Conservation (phyloP, 2,329 filamentous ascomycete genomes). For the Fusarium ramigenum region DNA sequence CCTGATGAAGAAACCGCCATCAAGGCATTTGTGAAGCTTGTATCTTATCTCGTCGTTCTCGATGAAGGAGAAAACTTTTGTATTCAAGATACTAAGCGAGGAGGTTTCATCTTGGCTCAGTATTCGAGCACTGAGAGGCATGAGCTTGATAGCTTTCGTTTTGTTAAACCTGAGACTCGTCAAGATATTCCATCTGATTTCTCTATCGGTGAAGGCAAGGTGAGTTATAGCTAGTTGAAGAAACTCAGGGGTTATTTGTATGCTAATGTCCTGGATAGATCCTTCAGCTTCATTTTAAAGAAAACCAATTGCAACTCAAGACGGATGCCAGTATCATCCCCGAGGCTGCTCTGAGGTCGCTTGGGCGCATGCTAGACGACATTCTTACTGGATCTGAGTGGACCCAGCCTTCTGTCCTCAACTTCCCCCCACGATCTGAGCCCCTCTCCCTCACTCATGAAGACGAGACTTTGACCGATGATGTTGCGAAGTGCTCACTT, state of each 20-base stretch:
- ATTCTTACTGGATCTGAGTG: not conserved
- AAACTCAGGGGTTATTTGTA: too few species aligned
- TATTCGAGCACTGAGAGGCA: not conserved
- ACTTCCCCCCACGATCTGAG: slow-evolving; percentile 1
- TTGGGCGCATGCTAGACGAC: slow-evolving; percentile 2
- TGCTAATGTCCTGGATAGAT: not conserved
- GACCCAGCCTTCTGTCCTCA: slow-evolving; percentile 10
- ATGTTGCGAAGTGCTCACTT: not conserved
- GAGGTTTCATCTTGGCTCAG: not conserved
- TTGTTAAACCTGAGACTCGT: not conserved
- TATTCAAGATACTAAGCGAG: not conserved
- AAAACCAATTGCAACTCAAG: not conserved
- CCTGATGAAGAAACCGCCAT: not conserved
- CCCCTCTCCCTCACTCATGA: not conserved
- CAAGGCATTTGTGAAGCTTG: slow-evolving; percentile 1
- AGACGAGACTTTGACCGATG: rapidly evolving
- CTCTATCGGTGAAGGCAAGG: slow-evolving; percentile 15
- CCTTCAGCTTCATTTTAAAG: not conserved
- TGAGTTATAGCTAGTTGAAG: not conserved
- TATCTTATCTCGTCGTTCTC: not conserved
- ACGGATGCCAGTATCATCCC: not conserved
- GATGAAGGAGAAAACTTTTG: slow-evolving; percentile 6
- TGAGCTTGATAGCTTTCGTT: not conserved
- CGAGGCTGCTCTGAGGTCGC: not conserved
- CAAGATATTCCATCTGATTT: slow-evolving; percentile 1